Base-by-base conservation (phyloP, 2,329 filamentous ascomycete genomes). In the Penicillium griseofulvum region DNA sequence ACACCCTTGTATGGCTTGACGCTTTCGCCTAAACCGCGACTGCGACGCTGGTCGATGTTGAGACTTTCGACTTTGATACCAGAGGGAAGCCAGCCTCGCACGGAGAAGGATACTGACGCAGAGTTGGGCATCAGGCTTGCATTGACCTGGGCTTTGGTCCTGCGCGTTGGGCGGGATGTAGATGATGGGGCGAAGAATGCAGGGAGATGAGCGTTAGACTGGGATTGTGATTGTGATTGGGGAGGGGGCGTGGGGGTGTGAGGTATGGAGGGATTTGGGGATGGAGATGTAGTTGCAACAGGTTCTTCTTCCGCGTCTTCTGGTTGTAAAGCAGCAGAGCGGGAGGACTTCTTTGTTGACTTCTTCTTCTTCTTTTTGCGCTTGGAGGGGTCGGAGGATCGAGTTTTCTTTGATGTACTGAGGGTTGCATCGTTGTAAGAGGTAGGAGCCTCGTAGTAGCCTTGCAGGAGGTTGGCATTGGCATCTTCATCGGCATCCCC, bases 1-100 rank as follows among this genome's bases (percentile, higher is more conserved):
- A 99, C 94, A 1, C 94, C 94, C 76, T 97, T 99, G 75, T 96
- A 97, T 24, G 94, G 94, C 75, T 91, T 95, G 37, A 97, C 86
- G 2, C 89, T 86, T 62, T 96, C 91, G 0, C 91, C 91, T 43
- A 99, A 68, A 0, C 94, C 94, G 54, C 87, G 84, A 73, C 90
- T 96, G 76, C 87, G 91, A 71, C 89, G 87, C n/a, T 84, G 79
- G 70, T 87, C 84, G 14, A 87, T 74, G n/a, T 78, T 77, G 58
- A 87, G 68, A 62, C 80, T 82, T 50, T 87, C 84, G 1, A 87
- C 85, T 57, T 80, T 83, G 63, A 87, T 79, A 4, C 85, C 85
- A 61, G 84, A 87, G 0, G 85, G 81, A 37, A 87, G 69, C 84
- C 84, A 87, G 2, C 85, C 85, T 58, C 84, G 83, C 42, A 86